Base-by-base conservation (phyloP, 108 stramenopile species). In the Fistulifera pelliculosa region DNA sequence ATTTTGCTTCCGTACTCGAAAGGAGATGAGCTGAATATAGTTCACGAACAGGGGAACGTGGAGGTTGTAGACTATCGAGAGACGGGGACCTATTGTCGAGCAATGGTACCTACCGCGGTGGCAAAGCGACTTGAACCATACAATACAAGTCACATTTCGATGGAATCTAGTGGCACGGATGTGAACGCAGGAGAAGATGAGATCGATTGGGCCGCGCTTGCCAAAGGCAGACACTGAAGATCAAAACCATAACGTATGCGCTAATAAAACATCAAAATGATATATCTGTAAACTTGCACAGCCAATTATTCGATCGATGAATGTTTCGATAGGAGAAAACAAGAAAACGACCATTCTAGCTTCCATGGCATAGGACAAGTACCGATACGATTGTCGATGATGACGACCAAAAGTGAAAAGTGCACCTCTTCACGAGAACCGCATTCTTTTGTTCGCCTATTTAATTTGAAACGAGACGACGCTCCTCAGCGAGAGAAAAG, bases 41-140 rank as follows among this genome's bases (percentile, higher is more conserved):
- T 93, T 49, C 87, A 89, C 59, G 85, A 89, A 54, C 81, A 87
- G 47, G 87, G 87, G 8, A 67, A 69, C 26, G 81, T 93, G 10
- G 91, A 89, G 47, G 68, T 73, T 2, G 72, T 93, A 26, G 91
- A 88, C 38, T 89, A 93, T 50, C 67, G 74, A 42, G 68, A 71
- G 27, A 62, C 69, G 24, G 87, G 87, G 17, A 87, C 85, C 1
- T 86, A 82, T 61, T 70, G 88, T 4, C 40, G 73, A 27, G 87
- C 76, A 5, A 53, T 73, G 25, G 85, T 89, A 0, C 91, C 91
- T 2, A 51, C 53, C 21, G 61, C 91, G 0, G 24, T 89, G 21
- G 87, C 87, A 0, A 88, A 76, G 49, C 79, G 83, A 38, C 70
- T 93, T 7, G 69, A 76, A 47, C 45, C 61, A 54, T 86, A 83